Percentiles rank a stretch among this genome's conserved stretches.
Evolutionary conservation across 2,329 filamentous ascomycete species (phyloP).

Genomic region (Claviceps spartinae): DNA sequence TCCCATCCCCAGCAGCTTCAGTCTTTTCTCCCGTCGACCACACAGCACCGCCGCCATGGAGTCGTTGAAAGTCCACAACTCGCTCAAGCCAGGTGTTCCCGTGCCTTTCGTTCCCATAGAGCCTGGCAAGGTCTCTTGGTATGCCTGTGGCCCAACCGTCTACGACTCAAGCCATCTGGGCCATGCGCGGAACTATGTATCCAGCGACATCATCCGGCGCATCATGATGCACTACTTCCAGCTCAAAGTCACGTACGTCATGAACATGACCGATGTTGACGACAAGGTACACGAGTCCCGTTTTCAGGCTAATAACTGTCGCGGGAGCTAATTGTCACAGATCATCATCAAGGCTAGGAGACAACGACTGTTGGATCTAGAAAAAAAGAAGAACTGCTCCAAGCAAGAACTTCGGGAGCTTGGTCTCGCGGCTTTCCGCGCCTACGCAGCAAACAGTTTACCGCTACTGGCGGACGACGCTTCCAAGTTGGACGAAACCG

Average conservation of each 20-base stretch:
- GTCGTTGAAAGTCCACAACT: constrained; percentile 65
- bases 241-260: constrained; percentile 73
- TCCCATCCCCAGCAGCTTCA: constrained; percentile 14
- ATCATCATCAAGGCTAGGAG: constrained; percentile 55
- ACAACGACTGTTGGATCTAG: constrained; percentile 67
- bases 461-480: constrained; percentile 34
- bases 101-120: constrained; percentile 63
- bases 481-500: constrained; percentile 31
- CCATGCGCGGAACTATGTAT: constrained; percentile 83
- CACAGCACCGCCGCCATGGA: constrained; percentile 31
- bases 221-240: constrained; percentile 74
- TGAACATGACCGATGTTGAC: constrained; percentile 84
- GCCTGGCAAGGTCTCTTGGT: constrained; percentile 64
- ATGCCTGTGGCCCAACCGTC: constrained; percentile 77
- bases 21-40: constrained; percentile 15
- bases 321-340: constrained; percentile 16
- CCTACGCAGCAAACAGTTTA: constrained; percentile 42
- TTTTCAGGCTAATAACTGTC: background rate
- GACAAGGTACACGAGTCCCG: constrained; percentile 41
- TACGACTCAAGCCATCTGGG: constrained; percentile 74
- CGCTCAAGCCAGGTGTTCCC: constrained; percentile 56
- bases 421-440: constrained; percentile 38
- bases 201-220: constrained; percentile 74
- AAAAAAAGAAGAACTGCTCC: constrained; percentile 53
- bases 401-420: constrained; percentile 32